Evolutionary conservation across 2,329 filamentous ascomycete genomes (phyloP).

Genomic region (Paraphoma chrysanthemicola): DNA sequence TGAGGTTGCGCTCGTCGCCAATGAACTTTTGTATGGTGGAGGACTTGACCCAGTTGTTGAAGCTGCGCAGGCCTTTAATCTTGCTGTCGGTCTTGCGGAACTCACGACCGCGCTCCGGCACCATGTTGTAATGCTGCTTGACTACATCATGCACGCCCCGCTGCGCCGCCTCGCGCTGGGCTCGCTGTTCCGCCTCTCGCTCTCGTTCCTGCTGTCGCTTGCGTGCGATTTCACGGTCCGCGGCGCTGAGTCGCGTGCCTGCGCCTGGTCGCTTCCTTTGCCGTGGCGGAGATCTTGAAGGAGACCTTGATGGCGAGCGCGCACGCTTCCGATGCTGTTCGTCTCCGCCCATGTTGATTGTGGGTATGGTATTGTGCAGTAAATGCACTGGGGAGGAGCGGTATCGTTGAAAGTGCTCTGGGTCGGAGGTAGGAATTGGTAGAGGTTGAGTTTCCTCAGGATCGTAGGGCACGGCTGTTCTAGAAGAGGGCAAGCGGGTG

Average conservation of each 20-base stretch:
- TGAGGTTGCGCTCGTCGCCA: slow-evolving; percentile 62
- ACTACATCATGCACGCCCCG: slow-evolving; percentile 84
- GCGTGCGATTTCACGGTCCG: slow-evolving; percentile 72
- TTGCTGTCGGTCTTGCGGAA: slow-evolving; percentile 94
- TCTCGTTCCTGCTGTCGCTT: slow-evolving; percentile 54
- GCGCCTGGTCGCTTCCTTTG: slow-evolving; percentile 68
- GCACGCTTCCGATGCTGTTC: slow-evolving; percentile 35
- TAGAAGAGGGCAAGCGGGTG: too few species aligned
- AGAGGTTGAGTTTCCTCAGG: too few species aligned
- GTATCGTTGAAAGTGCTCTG: neutral
- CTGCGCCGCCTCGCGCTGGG: slow-evolving; percentile 44
- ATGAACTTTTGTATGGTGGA: slow-evolving; percentile 93
- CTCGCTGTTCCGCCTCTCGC: slow-evolving; percentile 57
- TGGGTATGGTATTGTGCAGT: neutral
- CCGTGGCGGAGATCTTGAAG: slow-evolving; percentile 58
- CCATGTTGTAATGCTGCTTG: slow-evolving; percentile 92
- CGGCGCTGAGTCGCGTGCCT: slow-evolving; percentile 66
- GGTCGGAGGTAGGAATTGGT: too few species aligned
- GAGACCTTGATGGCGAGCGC: slow-evolving; percentile 44
- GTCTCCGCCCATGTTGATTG: slow-evolving; percentile 25
- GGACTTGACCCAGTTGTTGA: slow-evolving; percentile 99
- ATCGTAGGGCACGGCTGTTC: too few species aligned
- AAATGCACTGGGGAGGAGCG: too few species aligned
- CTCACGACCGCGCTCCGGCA: slow-evolving; percentile 89
- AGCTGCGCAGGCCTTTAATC: slow-evolving; percentile 91